Conservation (phyloP, 192 early-diverging fungal species). For the Coemansia sp. region DNA sequence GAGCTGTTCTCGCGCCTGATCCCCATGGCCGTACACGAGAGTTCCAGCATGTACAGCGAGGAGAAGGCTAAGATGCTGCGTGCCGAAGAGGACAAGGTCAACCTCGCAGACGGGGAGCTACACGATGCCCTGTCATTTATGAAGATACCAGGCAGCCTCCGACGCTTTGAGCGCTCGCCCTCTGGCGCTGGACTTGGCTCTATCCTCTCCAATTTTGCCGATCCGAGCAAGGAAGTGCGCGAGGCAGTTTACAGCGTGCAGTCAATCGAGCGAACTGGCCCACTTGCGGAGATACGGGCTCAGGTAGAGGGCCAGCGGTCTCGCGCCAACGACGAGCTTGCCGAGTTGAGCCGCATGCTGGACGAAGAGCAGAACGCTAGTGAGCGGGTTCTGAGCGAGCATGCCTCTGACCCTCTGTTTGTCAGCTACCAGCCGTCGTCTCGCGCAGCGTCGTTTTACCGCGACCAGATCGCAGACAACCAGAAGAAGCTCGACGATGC, state of each 20-base stretch:
- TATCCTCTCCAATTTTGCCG: constrained; percentile 60
- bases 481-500: constrained; percentile 81
- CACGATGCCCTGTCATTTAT: constrained; percentile 84
- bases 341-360: constrained; percentile 66
- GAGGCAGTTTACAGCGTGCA: constrained; percentile 67
- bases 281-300: constrained; percentile 64
- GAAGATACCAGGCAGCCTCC: constrained; percentile 79
- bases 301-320: constrained; percentile 69
- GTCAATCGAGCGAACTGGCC: constrained; percentile 59
- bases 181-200: constrained; percentile 21
- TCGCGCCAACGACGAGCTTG: constrained; percentile 67
- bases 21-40: constrained; percentile 93
- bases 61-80: constrained; percentile 94
- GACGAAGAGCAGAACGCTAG: constrained; percentile 91
- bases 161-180: constrained; percentile 74
- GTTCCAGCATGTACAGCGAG: constrained; percentile 92
- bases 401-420: constrained; percentile 64
- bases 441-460: constrained; percentile 70
- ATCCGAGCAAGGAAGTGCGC: constrained; percentile 64
- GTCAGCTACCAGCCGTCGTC: constrained; percentile 88
- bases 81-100: constrained; percentile 75
- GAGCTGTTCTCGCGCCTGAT: constrained; percentile 82
- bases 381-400: constrained; percentile 76
- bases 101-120: constrained; percentile 83
- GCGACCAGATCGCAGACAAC: constrained; percentile 76